Evolutionary conservation across 2,329 filamentous ascomycete genomes (phyloP).

Genomic region (Fusarium goolgardi): DNA sequence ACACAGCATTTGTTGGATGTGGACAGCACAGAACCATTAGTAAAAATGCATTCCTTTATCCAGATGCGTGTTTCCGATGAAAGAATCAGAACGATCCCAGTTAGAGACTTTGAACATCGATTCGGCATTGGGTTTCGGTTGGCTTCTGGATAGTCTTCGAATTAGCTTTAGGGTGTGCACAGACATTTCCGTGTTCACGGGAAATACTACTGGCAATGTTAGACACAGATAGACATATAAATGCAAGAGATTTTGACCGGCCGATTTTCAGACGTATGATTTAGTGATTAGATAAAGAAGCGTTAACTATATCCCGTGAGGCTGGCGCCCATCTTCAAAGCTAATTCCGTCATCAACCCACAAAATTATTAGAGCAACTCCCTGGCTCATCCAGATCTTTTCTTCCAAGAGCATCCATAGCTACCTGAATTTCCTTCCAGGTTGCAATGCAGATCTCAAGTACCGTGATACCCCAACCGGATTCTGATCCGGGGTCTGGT

Average conservation of each 20-base stretch:
- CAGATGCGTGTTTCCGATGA: not conserved
- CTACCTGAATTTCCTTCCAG: constrained; percentile 49
- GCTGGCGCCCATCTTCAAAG: not conserved
- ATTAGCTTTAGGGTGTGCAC: not conserved
- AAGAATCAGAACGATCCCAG: not conserved
- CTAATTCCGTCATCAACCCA: not conserved
- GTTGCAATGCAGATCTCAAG: constrained; percentile 44
- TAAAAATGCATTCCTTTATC: not conserved
- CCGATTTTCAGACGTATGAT: not conserved
- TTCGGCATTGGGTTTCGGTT: not conserved
- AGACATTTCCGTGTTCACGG: not conserved
- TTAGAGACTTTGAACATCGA: not conserved
- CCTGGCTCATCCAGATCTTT: constrained; percentile 45
- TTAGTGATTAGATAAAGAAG: not conserved
- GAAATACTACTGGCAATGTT: not conserved
- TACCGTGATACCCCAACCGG: constrained; percentile 45
- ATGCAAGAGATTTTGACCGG: not conserved
- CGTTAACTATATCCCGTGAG: not conserved
- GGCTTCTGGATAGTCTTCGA: not conserved
- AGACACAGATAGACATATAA: not conserved
- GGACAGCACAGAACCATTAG: not conserved
- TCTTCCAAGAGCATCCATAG: constrained; percentile 44
- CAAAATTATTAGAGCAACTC: not conserved
- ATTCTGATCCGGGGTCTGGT: constrained; percentile 32
- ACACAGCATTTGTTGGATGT: not conserved